Evolutionary conservation across 768 basidiomycete species (phyloP).

Genomic region (Tremella yokohamensis): DNA sequence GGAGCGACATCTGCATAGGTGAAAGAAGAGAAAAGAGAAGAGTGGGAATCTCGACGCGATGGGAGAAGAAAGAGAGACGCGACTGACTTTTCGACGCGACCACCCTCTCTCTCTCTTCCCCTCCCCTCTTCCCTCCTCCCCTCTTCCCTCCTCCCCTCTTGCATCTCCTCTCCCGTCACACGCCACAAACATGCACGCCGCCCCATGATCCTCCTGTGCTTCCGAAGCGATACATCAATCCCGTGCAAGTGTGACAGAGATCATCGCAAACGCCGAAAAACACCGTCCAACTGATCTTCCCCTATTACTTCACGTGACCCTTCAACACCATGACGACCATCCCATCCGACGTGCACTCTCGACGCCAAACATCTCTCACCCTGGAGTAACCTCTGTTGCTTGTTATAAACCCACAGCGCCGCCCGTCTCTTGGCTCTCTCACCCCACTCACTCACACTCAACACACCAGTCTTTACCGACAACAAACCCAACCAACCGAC

Average conservation of each 20-base stretch:
- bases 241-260: not conserved
- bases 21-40: too few relatives aligned
- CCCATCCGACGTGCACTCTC: not conserved
- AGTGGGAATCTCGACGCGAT: too few relatives aligned
- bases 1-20: too few relatives aligned
- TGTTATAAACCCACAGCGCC: not conserved
- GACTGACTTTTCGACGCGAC: slow-evolving; percentile 6
- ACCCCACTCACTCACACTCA: not conserved
- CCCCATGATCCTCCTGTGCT: not conserved
- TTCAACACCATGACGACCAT: not conserved
- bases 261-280: slow-evolving; percentile 6
- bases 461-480: slow-evolving; percentile 7
- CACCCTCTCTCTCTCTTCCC: slow-evolving; percentile 2
- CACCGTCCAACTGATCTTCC: not conserved
- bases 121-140: slow-evolving; percentile 1
- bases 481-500: slow-evolving; percentile 16
- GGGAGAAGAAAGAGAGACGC: not conserved
- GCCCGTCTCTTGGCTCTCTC: slow-evolving; percentile 4
- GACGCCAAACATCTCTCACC: not conserved
- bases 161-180: not conserved
- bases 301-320: not conserved
- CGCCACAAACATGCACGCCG: not conserved
- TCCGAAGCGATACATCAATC: not conserved
- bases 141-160: slow-evolving; percentile 1
- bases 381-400: not conserved